phyloP scores from a whole-genome alignment of 129 eudicot genomes.

The Escallonia rubra region DNA sequence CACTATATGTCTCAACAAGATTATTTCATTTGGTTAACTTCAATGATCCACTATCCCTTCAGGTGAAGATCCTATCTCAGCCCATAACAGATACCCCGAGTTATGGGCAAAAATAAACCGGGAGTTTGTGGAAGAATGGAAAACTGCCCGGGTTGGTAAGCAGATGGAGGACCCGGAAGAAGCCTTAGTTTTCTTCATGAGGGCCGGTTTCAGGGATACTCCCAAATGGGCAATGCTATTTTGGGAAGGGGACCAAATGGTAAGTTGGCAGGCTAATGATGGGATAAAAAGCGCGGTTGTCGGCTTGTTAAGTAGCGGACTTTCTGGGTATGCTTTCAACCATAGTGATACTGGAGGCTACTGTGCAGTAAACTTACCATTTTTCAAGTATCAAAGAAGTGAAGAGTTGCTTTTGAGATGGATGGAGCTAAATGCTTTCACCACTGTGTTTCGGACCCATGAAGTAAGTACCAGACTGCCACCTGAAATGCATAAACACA shows the following conservation, averaged over 20 bases:
- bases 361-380: constrained; percentile 82
- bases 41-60: constrained; percentile 9
- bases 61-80: constrained; percentile 98
- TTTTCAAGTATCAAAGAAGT: constrained; percentile 76
- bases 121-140: constrained; percentile 89
- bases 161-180: constrained; percentile 67
- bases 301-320: constrained; percentile 84
- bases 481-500: not conserved
- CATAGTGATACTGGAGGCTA: constrained; percentile 99
- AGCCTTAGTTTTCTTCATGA: constrained; percentile 89
- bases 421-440: constrained; percentile 97
- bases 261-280: constrained; percentile 95
- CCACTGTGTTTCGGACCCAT: constrained; percentile 89
- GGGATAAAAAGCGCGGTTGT: constrained; percentile 94
- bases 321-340: constrained; percentile 87
- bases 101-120: constrained; percentile 91
- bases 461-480: constrained; percentile 52
- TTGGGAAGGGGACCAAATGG: constrained; percentile 99
- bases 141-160: constrained; percentile 34
- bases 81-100: constrained; percentile 96
- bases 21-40: no score
- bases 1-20: no score
- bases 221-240: constrained; percentile 97
- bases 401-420: constrained; percentile 86
- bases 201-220: constrained; percentile 88